Percentiles rank a stretch among this genome's conserved stretches.
phyloP scores from a whole-genome alignment of 768 basidiomycete genomes.

The Cystofilobasidium macerans region DNA sequence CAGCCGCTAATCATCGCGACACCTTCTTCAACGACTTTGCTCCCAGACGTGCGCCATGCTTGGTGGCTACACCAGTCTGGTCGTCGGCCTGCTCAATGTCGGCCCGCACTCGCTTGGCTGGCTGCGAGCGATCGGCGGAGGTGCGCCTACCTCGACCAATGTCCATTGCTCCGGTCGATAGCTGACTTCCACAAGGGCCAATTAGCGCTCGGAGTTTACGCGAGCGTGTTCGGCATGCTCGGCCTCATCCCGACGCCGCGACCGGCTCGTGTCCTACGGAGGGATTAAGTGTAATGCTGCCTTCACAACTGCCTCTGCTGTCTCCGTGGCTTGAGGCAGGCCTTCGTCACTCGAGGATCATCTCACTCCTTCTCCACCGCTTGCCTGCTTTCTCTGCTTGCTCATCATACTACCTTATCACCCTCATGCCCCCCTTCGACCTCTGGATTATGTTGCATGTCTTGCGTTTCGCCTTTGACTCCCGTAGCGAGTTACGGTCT shows the following conservation, averaged over 20 bases:
- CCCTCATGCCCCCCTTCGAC: too few species aligned
- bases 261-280: neutral
- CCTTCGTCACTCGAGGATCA: too few species aligned
- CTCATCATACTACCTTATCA: too few species aligned
- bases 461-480: too few species aligned
- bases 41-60: conserved; percentile 11
- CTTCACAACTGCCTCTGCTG: too few species aligned
- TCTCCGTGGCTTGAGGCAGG: too few species aligned
- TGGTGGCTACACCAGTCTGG: neutral
- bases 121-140: conserved; percentile 17
- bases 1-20: conserved; percentile 2
- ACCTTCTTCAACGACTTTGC: neutral
- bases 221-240: neutral
- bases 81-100: conserved; percentile 16
- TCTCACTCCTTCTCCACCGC: too few species aligned
- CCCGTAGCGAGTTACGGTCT: too few species aligned
- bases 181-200: neutral
- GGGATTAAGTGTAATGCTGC: too few species aligned
- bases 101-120: neutral
- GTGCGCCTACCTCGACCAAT: neutral
- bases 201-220: neutral
- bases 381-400: too few species aligned
- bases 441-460: too few species aligned
- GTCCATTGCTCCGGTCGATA: too few species aligned
- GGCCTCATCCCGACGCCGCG: neutral